Evolutionary conservation across 352 stramenopile genomes (phyloP).

Genomic region (Aphanomyces stellatus): DNA sequence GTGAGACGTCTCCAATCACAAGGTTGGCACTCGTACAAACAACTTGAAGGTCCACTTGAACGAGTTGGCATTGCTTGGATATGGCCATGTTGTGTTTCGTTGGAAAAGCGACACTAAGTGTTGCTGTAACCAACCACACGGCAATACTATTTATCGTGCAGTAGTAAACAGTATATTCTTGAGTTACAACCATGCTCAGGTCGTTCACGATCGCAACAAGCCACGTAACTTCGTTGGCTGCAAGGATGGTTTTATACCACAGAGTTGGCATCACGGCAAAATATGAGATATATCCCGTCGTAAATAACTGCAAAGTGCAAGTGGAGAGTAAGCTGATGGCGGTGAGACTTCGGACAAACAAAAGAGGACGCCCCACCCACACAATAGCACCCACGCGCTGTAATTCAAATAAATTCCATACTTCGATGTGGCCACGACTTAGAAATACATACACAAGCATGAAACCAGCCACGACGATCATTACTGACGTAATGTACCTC

Average conservation of each 20-base stretch:
- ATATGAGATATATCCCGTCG: not conserved
- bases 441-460: conserved; percentile 15
- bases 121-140: not conserved
- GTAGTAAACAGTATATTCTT: conserved; percentile 11
- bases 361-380: conserved; percentile 8
- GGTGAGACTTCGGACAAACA: conserved; percentile 16
- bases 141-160: not conserved
- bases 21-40: not conserved
- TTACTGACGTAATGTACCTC: not conserved
- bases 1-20: not conserved
- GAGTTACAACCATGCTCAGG: not conserved
- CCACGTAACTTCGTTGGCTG: conserved; percentile 19
- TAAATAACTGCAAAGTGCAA: not conserved
- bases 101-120: not conserved
- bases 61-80: not conserved
- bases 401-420: conserved; percentile 3
- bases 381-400: conserved; percentile 16
- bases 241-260: conserved; percentile 2
- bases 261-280: not conserved
- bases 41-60: not conserved
- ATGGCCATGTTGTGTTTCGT: not conserved
- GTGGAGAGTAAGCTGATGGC: conserved; percentile 8
- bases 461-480: not conserved
- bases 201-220: conserved; percentile 7
- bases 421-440: conserved; percentile 7